Evolutionary conservation across 208 protist genomes (phyloP).

Genomic region (Crithidia fasciculata): DNA sequence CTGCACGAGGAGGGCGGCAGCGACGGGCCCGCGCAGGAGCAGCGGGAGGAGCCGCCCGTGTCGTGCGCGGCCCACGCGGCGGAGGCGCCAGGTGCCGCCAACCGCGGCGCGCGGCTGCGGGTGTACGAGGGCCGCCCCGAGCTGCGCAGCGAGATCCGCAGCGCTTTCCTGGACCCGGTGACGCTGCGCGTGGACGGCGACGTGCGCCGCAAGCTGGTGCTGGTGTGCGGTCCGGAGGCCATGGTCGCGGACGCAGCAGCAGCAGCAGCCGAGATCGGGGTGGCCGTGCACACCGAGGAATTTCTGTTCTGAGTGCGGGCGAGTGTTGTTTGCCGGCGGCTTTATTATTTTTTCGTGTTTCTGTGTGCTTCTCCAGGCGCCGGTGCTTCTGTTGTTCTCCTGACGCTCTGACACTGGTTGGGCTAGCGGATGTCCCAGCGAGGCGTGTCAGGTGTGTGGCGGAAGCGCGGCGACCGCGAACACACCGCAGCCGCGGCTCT

Average conservation of each 20-base stretch:
- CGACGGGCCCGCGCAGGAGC: too few relatives aligned
- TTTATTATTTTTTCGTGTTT: too few relatives aligned
- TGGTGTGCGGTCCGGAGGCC: constrained; percentile 41
- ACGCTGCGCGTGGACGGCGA: constrained; percentile 9
- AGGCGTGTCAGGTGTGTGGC: too few relatives aligned
- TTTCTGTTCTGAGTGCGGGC: constrained; percentile 25
- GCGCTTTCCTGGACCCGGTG: neutral
- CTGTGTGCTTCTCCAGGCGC: too few relatives aligned
- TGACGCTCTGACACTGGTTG: too few relatives aligned
- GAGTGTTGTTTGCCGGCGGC: too few relatives aligned
- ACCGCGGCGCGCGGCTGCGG: neutral
- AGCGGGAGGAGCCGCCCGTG: too few relatives aligned
- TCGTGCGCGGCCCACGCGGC: too few relatives aligned
- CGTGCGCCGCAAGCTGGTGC: constrained; percentile 31
- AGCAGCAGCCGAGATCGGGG: constrained; percentile 20
- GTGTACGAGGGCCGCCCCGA: constrained; percentile 23
- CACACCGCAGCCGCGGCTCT: too few relatives aligned
- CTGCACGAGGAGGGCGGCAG: neutral
- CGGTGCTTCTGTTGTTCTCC: too few relatives aligned
- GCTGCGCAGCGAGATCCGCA: constrained; percentile 12
- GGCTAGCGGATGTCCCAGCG: too few relatives aligned
- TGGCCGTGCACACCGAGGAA: constrained; percentile 36
- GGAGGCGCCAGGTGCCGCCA: neutral
- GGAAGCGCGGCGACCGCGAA: too few relatives aligned
- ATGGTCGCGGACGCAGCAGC: constrained; percentile 29